Evolutionary conservation across 2,329 filamentous ascomycete genomes (phyloP).

Genomic region (Dryadomyces quercus-mongolicae): DNA sequence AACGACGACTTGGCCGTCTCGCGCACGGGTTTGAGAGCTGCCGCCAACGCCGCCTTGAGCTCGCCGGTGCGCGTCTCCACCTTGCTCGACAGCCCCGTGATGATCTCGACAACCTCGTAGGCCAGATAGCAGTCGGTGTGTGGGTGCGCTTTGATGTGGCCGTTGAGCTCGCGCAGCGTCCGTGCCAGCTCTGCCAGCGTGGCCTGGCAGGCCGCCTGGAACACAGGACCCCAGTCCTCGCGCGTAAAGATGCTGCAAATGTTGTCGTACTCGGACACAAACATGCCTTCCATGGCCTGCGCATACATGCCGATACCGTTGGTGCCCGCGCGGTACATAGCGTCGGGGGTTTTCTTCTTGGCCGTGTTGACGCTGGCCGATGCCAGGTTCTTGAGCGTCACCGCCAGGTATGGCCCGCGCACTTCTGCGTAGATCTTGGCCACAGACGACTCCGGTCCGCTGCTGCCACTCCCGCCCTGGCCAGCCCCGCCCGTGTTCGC

Average conservation of each 20-base stretch:
- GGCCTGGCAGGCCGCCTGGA: conserved; percentile 66
- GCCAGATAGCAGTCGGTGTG: conserved; percentile 88
- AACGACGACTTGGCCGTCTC: conserved; percentile 87
- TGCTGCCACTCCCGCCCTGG: conserved; percentile 40
- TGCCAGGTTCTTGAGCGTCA: conserved; percentile 73
- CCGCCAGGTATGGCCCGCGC: conserved; percentile 73
- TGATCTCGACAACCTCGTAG: conserved; percentile 88
- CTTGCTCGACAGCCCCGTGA: conserved; percentile 65
- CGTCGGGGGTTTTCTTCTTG: conserved; percentile 69
- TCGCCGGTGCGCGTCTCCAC: conserved; percentile 68
- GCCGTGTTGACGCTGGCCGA: conserved; percentile 74
- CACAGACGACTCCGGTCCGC: conserved; percentile 52
- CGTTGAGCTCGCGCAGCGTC: conserved; percentile 79
- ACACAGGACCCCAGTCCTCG: conserved; percentile 71
- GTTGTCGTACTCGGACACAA: conserved; percentile 80
- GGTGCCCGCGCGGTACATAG: conserved; percentile 75
- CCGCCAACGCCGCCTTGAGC: conserved; percentile 69
- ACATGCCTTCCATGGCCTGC: conserved; percentile 75
- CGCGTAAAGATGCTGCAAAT: conserved; percentile 76
- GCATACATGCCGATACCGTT: conserved; percentile 89
- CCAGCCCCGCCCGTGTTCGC: conserved; percentile 13
- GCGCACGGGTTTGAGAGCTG: conserved; percentile 76
- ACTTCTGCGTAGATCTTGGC: conserved; percentile 77
- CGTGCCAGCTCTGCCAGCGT: conserved; percentile 72
- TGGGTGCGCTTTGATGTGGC: conserved; percentile 75